phyloP scores from a whole-genome alignment of 306 rosid species.

The Begonia fuchsioides region DNA sequence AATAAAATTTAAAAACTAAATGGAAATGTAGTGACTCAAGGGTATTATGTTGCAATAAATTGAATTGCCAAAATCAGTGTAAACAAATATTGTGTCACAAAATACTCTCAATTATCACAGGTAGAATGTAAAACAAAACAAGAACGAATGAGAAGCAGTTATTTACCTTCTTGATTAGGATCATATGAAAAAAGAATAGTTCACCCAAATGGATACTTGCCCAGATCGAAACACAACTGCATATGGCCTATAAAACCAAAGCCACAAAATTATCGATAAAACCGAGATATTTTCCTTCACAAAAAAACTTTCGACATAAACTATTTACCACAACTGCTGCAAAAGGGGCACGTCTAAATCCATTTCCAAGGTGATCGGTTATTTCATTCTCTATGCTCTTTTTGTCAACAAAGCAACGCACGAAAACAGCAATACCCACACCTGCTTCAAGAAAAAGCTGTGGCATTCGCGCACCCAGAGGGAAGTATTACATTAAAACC shows the following conservation, averaged over 20 bases:
- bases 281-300: neutral
- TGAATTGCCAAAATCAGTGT: no score
- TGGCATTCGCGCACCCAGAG: conserved; percentile 6
- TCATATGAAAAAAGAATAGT: conserved; percentile 67
- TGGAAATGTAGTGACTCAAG: no score
- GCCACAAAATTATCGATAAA: conserved; percentile 16
- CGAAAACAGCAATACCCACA: conserved; percentile 63
- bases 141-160: neutral
- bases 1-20: no score
- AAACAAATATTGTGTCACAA: no score
- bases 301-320: no score
- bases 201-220: conserved; percentile 78
- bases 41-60: no score
- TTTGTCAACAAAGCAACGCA: conserved; percentile 67
- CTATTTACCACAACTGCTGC: conserved; percentile 52
- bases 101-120: no score
- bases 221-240: conserved; percentile 78
- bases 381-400: conserved; percentile 42
- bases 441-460: conserved; percentile 61
- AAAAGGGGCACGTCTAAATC: conserved; percentile 49
- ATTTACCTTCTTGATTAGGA: conserved; percentile 61
- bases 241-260: conserved; percentile 50
- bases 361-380: conserved; percentile 60
- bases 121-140: neutral
- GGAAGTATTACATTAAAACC: neutral